phyloP scores from a whole-genome alignment of 2,329 filamentous ascomycete genomes.

The Pseudocercospora vitis region DNA sequence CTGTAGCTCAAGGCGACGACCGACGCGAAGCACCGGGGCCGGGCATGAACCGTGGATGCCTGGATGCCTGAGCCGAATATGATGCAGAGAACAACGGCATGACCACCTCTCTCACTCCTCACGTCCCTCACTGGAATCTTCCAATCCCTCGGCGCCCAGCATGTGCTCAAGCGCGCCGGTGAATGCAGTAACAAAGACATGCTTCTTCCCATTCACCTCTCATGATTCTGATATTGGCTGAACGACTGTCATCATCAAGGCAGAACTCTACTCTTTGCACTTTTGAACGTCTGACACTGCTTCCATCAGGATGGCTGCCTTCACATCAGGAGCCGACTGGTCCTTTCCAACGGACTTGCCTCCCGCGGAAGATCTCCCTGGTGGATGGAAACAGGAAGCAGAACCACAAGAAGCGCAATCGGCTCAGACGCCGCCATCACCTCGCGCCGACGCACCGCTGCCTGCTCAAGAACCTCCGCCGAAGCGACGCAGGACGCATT shows the following conservation, averaged over 20 bases:
- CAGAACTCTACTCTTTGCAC: too few species aligned
- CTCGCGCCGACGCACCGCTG: conserved; percentile 17
- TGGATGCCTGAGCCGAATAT: too few species aligned
- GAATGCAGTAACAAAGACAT: conserved; percentile 7
- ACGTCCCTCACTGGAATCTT: conserved; percentile 5
- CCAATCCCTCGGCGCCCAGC: not conserved
- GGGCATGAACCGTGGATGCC: too few species aligned
- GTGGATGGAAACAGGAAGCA: not conserved
- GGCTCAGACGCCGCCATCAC: not conserved
- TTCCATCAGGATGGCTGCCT: conserved; percentile 43
- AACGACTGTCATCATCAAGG: conserved; percentile 1
- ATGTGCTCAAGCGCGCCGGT: not conserved
- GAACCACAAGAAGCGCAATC: not conserved
- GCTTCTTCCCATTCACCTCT: conserved; percentile 1
- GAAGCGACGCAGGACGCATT: conserved; percentile 50
- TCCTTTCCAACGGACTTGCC: conserved; percentile 50
- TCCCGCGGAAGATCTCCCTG: conserved; percentile 25
- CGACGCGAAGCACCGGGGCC: not conserved
- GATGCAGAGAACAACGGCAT: not conserved
- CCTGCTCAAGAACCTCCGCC: conserved; percentile 19
- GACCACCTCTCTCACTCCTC: not conserved
- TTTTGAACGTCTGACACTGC: too few species aligned
- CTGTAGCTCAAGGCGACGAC: conserved; percentile 5
- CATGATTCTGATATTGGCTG: conserved; percentile 13
- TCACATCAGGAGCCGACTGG: conserved; percentile 45